These are phyloP conservation scores for Pneumocystis sp. DNA, from an alignment of 1,139 yeast genomes.

Conservation along the genomic window DNA sequence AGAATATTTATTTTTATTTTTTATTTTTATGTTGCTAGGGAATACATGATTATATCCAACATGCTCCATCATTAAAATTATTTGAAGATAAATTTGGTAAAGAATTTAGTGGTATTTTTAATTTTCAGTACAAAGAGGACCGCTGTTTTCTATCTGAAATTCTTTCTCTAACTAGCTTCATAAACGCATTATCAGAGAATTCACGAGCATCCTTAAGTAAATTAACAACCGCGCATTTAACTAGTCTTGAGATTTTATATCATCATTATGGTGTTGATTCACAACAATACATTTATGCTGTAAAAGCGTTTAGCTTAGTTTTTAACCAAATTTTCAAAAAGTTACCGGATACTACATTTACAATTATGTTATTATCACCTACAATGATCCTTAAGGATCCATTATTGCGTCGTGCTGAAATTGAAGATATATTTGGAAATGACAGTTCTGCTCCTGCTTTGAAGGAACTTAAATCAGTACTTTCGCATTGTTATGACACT, in stretches of 20 bases:
- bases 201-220: neutral
- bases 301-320: constrained; percentile 2
- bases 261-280: constrained; percentile 10
- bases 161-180: constrained; percentile 8
- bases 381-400: neutral
- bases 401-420: constrained; percentile 9
- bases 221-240: neutral
- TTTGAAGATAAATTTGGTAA: constrained; percentile 4
- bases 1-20: neutral
- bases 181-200: constrained; percentile 3
- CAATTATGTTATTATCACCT: neutral
- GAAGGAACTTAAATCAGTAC: neutral
- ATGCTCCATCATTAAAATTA: neutral
- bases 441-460: constrained; percentile 7
- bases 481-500: constrained; percentile 17
- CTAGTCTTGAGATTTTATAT: constrained; percentile 5
- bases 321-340: neutral
- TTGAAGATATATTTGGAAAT: constrained; percentile 9
- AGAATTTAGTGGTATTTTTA: constrained; percentile 6
- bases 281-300: constrained; percentile 5
- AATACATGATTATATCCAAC: constrained; percentile 4
- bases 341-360: neutral
- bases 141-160: constrained; percentile 11
- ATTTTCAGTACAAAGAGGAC: constrained; percentile 8
- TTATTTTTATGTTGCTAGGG: neutral